Conservation (phyloP, 2,329 filamentous ascomycete genomes). For the Neocucurbitaria cava region DNA sequence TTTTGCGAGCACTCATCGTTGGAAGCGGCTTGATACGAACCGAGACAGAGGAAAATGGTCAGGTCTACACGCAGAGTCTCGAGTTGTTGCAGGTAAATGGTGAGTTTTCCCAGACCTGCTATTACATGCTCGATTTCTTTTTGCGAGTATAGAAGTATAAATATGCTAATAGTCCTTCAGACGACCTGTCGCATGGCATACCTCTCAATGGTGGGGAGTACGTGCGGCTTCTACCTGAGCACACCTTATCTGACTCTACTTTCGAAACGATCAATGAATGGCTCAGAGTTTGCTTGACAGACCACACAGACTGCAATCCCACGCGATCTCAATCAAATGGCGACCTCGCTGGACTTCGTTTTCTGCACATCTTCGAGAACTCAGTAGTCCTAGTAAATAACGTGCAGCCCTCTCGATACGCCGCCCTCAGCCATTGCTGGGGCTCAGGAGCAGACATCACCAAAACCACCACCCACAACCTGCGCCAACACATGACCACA, state of each 20-base stretch:
- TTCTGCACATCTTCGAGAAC: not conserved
- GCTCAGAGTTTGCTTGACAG: not conserved
- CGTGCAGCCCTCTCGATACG: not conserved
- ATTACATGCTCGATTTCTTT: too few species aligned
- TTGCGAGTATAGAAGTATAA: too few species aligned
- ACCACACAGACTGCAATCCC: not conserved
- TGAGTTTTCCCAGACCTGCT: too few species aligned
- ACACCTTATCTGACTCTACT: not conserved
- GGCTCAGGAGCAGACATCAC: not conserved
- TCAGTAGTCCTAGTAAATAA: not conserved
- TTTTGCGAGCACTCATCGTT: too few species aligned
- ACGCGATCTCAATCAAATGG: too few species aligned
- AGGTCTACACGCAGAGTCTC: not conserved
- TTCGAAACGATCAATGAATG: not conserved
- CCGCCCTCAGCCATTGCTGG: conserved; percentile 8
- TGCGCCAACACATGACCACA: not conserved
- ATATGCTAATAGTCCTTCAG: not conserved
- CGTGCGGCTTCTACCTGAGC: not conserved
- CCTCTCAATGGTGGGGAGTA: not conserved
- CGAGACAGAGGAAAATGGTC: not conserved
- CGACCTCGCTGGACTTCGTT: not conserved
- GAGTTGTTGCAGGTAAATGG: not conserved
- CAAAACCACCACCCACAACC: not conserved
- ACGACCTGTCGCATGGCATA: not conserved
- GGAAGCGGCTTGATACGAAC: too few species aligned